These are phyloP conservation scores for Tetrapisispora taiwanensis DNA, from an alignment of 805 yeast species.

Conservation along the genomic window DNA sequence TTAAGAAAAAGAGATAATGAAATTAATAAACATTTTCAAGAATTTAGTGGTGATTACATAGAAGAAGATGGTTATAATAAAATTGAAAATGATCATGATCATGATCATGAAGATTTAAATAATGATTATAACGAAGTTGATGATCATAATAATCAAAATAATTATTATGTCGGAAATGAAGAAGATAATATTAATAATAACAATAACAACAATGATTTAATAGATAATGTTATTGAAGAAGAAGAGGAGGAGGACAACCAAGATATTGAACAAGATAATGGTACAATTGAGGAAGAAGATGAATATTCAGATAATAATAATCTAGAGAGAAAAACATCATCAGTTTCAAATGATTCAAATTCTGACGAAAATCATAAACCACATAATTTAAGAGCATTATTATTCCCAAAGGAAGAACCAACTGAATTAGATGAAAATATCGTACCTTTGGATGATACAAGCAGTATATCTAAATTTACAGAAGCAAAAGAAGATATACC, in stretches of 20 bases:
- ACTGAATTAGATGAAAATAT: constrained; percentile 5
- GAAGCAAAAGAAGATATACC: constrained; percentile 13
- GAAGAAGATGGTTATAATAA: constrained; percentile 8
- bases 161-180: background rate
- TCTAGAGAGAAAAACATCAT: background rate
- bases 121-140: constrained; percentile 3
- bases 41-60: constrained; percentile 21
- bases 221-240: constrained; percentile 1
- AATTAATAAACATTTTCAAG: constrained; percentile 24
- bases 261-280: background rate
- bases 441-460: constrained; percentile 15
- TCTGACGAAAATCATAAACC: background rate
- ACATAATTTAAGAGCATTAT: background rate
- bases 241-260: background rate
- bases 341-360: background rate
- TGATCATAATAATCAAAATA: background rate
- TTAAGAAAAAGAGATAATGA: constrained; percentile 8
- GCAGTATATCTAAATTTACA: constrained; percentile 19
- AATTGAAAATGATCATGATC: background rate
- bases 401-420: background rate
- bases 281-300: constrained; percentile 2
- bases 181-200: background rate
- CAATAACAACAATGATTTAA: background rate
- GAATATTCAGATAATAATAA: background rate
- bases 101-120: background rate